Evolutionary conservation across 2,329 filamentous ascomycete genomes (phyloP).

Genomic region (Pseudocercospora pini-densiflorae): DNA sequence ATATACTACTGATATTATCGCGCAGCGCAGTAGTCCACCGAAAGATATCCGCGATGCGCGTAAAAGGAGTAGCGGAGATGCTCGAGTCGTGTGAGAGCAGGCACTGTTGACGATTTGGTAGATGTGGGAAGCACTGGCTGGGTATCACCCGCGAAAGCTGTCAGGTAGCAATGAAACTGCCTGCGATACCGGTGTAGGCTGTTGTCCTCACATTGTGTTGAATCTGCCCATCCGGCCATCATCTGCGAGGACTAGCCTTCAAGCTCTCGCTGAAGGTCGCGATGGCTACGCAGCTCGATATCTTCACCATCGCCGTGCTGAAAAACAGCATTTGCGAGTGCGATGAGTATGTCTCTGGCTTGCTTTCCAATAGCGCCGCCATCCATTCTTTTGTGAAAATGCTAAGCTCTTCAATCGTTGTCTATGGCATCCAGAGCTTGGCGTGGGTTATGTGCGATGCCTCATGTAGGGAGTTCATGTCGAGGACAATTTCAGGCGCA

Average conservation of each 20-base stretch:
- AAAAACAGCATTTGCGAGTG: not conserved
- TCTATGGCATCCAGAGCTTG: not conserved
- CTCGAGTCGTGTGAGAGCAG: not conserved
- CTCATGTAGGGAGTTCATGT: not conserved
- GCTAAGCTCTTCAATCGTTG: not conserved
- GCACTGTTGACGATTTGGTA: not conserved
- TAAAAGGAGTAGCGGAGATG: not conserved
- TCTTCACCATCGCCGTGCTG: not conserved
- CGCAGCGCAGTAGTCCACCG: not conserved
- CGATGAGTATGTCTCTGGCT: not conserved
- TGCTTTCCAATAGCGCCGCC: not conserved
- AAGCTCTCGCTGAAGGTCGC: not conserved
- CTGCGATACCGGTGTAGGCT: not conserved
- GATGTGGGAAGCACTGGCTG: not conserved
- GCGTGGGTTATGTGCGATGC: not conserved
- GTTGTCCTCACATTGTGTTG: not conserved
- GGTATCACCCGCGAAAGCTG: not conserved
- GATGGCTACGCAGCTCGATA: not conserved
- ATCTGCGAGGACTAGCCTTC: not conserved
- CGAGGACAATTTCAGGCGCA: not conserved
- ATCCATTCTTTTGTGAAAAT: not conserved
- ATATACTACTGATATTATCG: not conserved
- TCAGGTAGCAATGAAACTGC: not conserved
- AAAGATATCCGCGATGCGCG: not conserved
- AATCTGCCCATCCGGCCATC: not conserved